Percentiles rank a stretch among this genome's conserved stretches.
These are phyloP conservation scores for Erodium maritimum DNA, from an alignment of 345 rosid genomes.

Conservation along the genomic window DNA sequence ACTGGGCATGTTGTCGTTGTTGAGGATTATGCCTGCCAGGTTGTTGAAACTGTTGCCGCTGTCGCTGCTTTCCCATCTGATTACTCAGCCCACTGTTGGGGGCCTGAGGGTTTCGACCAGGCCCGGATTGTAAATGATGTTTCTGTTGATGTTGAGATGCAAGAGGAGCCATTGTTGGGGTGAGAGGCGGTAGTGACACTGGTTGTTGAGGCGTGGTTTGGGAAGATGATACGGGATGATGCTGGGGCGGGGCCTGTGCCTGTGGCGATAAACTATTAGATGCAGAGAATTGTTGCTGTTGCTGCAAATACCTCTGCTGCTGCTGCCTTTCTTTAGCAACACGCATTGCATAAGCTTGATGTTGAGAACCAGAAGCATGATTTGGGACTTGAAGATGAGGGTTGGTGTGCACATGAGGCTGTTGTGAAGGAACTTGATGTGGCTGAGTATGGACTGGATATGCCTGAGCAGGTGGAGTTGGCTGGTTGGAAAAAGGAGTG, in stretches of 20 bases:
- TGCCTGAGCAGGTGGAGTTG: constrained; percentile 48
- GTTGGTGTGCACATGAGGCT: constrained; percentile 40
- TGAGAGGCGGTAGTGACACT: constrained; percentile 33
- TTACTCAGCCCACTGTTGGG: constrained; percentile 46
- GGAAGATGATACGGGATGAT: constrained; percentile 66
- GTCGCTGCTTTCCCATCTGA: constrained; percentile 83
- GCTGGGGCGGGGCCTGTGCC: constrained; percentile 53
- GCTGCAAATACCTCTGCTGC: constrained; percentile 67
- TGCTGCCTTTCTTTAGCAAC: constrained; percentile 60
- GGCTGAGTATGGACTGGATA: constrained; percentile 64
- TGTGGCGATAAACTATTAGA: constrained; percentile 50
- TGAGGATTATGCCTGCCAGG: constrained; percentile 81
- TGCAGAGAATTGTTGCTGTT: constrained; percentile 51
- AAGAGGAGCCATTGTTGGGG: constrained; percentile 36
- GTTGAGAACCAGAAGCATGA: constrained; percentile 52
- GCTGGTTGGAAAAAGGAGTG: constrained; percentile 63
- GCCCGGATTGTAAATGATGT: constrained; percentile 46
- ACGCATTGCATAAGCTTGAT: constrained; percentile 56
- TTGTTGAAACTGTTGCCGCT: constrained; percentile 72
- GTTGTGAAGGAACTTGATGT: constrained; percentile 59
- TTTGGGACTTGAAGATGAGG: constrained; percentile 55
- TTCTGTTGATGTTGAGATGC: constrained; percentile 53
- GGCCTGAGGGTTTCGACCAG: constrained; percentile 45
- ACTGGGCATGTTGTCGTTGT: constrained; percentile 55
- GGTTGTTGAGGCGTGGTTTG: constrained; percentile 57